These are phyloP conservation scores for Suhomyces kilbournensis DNA, from an alignment of 805 yeast species.

Conservation along the genomic window DNA sequence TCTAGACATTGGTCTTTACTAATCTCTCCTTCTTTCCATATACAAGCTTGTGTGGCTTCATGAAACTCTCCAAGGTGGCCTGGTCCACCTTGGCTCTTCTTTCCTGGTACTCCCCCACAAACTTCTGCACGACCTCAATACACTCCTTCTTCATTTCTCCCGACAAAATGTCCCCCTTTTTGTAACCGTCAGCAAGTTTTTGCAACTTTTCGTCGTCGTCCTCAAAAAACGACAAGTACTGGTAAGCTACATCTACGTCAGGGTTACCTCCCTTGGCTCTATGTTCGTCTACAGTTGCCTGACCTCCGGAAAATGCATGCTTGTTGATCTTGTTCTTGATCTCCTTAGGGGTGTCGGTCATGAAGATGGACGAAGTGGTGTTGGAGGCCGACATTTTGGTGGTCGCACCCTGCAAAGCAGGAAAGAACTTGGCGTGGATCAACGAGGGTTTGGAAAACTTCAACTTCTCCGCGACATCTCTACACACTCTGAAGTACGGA, in stretches of 20 bases:
- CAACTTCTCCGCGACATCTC: conserved; percentile 95
- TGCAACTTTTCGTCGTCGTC: conserved; percentile 82
- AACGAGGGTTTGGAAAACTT: conserved; percentile 88
- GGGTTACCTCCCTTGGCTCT: conserved; percentile 89
- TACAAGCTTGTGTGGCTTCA: conserved; percentile 79
- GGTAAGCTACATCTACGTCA: conserved; percentile 92
- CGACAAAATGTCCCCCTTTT: conserved; percentile 76
- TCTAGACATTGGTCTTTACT: no score
- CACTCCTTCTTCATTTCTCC: conserved; percentile 93
- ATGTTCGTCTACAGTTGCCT: conserved; percentile 84
- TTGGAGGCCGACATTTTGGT: conserved; percentile 97
- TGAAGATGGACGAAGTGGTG: conserved; percentile 84
- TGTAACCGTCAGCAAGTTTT: conserved; percentile 61
- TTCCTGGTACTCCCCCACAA: conserved; percentile 79
- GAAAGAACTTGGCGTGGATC: conserved; percentile 93
- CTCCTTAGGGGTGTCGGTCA: conserved; percentile 92
- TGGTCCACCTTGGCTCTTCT: conserved; percentile 67
- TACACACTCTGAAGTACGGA: conserved; percentile 94
- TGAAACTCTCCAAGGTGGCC: conserved; percentile 59
- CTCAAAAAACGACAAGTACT: conserved; percentile 83
- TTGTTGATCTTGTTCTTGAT: conserved; percentile 93
- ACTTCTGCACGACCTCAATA: conserved; percentile 73
- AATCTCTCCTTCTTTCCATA: conserved; percentile 73
- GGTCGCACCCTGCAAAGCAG: conserved; percentile 94
- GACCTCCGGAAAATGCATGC: conserved; percentile 95